Conservation (phyloP, 129 eudicot species). For the Daucus carota region DH1_v3.0 NC_030381.2:50976501-50977000, state of each 20-base stretch:
- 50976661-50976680: no score
- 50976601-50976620: background rate
- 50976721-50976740: slow-evolving; percentile 2
- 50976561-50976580: slow-evolving; percentile 22
- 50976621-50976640: background rate
- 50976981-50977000: no score
- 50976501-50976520: slow-evolving; percentile 27
- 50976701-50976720: no score
- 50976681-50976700: slow-evolving; percentile 36
- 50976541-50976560: slow-evolving; percentile 22
- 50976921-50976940: no score
- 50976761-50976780: no score
- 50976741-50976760: slow-evolving; percentile 1
- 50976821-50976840: background rate
- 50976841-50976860: background rate
- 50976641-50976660: no score
- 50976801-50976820: background rate
- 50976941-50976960: no score
- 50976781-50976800: no score
- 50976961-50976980: no score
- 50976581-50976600: background rate
- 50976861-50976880: background rate
- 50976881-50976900: no score
- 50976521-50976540: slow-evolving; percentile 19
- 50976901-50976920: background rate